phyloP scores from a whole-genome alignment of 768 basidiomycete genomes.

The Lentinula sp. region DNA sequence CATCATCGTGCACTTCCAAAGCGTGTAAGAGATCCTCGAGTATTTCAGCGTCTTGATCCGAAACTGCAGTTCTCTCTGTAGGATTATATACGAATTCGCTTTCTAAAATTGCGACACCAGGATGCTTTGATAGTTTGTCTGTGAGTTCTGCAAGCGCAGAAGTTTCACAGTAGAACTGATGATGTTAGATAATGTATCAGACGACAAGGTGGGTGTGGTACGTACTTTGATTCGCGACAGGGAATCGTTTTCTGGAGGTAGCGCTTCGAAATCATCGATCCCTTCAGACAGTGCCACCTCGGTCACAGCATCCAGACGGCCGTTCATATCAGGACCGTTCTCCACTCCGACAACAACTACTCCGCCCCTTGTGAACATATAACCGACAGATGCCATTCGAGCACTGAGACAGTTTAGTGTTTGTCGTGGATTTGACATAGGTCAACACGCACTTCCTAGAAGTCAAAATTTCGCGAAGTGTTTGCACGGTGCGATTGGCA shows the following conservation, averaged over 20 bases:
- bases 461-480: constrained; percentile 46
- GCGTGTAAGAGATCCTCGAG: constrained; percentile 42
- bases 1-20: constrained; percentile 54
- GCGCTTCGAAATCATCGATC: constrained; percentile 42
- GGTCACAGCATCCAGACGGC: constrained; percentile 27
- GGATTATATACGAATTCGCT: constrained; percentile 56
- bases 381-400: constrained; percentile 57
- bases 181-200: constrained; percentile 5
- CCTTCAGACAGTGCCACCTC: constrained; percentile 33
- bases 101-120: constrained; percentile 27
- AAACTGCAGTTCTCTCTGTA: constrained; percentile 28
- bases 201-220: constrained; percentile 1
- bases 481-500: constrained; percentile 53
- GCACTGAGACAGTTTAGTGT: constrained; percentile 32
- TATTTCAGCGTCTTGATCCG: constrained; percentile 32
- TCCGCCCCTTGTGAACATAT: constrained; percentile 56
- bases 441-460: constrained; percentile 25
- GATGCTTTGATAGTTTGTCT: constrained; percentile 21
- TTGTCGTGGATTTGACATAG: background rate
- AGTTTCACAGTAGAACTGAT: constrained; percentile 41
- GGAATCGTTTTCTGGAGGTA: constrained; percentile 30
- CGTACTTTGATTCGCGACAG: constrained; percentile 27
- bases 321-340: constrained; percentile 21
- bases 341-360: constrained; percentile 39
- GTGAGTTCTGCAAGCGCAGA: constrained; percentile 32